Conservation (phyloP, 108 stramenopile species). For the Pseudonitzschia delicatissima region DNA sequence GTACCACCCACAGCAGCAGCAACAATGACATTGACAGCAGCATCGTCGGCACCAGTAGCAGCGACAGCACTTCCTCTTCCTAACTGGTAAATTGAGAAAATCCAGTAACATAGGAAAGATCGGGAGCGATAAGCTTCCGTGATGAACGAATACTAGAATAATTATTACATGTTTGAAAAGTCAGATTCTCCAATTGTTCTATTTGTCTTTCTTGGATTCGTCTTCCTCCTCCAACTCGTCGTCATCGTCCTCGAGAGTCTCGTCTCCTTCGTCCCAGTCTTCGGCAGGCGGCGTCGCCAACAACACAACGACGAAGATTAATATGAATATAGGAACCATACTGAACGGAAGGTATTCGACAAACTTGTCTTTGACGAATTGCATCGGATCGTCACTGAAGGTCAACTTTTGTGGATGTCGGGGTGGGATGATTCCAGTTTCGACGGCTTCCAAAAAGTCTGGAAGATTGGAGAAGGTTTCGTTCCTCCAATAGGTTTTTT, state of each 20-base stretch:
- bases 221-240: constrained; percentile 1
- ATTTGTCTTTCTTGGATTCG: constrained; percentile 32
- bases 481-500: constrained; percentile 68
- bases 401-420: not conserved
- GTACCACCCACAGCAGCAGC: no score
- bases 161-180: not conserved
- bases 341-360: constrained; percentile 28
- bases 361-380: constrained; percentile 23
- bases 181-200: not conserved
- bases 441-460: constrained; percentile 36
- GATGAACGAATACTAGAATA: no score
- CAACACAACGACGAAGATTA: constrained; percentile 14
- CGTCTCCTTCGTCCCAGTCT: constrained; percentile 9
- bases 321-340: constrained; percentile 20
- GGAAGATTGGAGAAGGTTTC: constrained; percentile 28
- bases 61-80: no score
- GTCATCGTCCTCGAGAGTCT: constrained; percentile 4
- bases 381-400: constrained; percentile 13
- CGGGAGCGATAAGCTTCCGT: no score
- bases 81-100: no score
- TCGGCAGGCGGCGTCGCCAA: constrained; percentile 22
- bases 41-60: no score
- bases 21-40: no score
- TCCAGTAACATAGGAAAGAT: no score
- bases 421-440: constrained; percentile 21